Base-by-base conservation (phyloP, 306 rosid genomes). In the Corylus heterophylla region DNA sequence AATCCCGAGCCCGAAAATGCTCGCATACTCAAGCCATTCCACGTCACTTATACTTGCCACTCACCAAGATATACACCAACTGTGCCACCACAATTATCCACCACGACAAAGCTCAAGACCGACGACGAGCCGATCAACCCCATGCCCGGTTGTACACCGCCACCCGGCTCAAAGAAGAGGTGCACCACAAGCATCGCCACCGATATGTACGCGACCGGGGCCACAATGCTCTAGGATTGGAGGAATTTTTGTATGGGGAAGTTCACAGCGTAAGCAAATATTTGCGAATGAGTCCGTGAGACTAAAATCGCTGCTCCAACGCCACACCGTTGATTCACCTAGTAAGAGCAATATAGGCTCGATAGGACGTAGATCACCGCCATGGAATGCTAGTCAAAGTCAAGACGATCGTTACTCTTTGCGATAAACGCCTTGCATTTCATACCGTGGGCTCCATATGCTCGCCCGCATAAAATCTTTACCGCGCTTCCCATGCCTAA, bases 401-500 rank as follows among this genome's bases (percentile, higher is more conserved):
- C 25, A 22, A 0, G 0, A 22, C 25, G 25, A 22, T 22, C 25
- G 25, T 22, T 22, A 0, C 25, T 22, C 25, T 22, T 22, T 22
- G 25, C 25, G 25, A 22, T 22, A 22, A 22, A 89, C 12, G 0
- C 97, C 95, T 7, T 90, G 66, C 97, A 92, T 88, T 0, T 89
- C 92, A 35, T 90, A 76, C 50, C 75, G 1, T 81, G 50, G 2
- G 93, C 97, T 3, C 96, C 97, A 64, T 82, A 90, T 0, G 97
- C 96, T 75, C 90, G 96, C 0, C 97, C 97, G 11, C 97, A 90
- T 44, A 92, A 74, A 0, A 93, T 92, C 83, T 92, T 96, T 73
- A 90, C 97, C 0, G 97, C 97, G 6, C 97, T 92, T 75, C 97
- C 97, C 97, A 92, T 92, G 0, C 97, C 97, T 37, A 92, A 78